A percentile compares a stretch with the other conserved stretches of the same genome.
These are phyloP conservation scores for Carpinus viminea DNA, from an alignment of 306 rosid genomes.

Conservation along the genomic window DNA sequence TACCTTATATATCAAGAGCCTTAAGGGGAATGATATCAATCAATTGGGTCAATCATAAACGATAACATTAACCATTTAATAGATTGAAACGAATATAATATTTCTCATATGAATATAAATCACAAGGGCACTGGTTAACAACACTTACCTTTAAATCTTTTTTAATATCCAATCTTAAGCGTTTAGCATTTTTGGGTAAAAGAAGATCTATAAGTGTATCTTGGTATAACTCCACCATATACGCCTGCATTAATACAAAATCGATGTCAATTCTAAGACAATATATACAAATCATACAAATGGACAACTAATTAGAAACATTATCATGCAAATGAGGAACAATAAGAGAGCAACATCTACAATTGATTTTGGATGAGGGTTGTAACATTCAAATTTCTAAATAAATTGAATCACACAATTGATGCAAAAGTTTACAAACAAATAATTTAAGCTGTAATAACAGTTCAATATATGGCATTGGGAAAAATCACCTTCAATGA, in stretches of 20 bases:
- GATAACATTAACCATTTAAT: not conserved
- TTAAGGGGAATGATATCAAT: not conserved
- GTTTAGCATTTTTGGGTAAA: slow-evolving; percentile 71
- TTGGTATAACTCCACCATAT: slow-evolving; percentile 91
- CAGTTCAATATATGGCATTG: not conserved
- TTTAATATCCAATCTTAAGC: slow-evolving; percentile 75
- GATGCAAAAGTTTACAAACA: not conserved
- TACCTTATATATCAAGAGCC: slow-evolving; percentile 12
- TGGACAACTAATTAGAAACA: slow-evolving; percentile 10
- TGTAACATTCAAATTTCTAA: not conserved
- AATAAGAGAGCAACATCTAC: not conserved
- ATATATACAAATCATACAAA: slow-evolving; percentile 6
- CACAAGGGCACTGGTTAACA: not conserved
- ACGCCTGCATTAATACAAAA: slow-evolving; percentile 58
- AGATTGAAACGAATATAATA: not conserved
- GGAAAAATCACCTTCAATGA: slow-evolving; percentile 66
- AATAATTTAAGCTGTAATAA: not conserved
- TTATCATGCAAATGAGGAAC: not conserved
- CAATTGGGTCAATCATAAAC: not conserved
- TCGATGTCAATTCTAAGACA: slow-evolving; percentile 6
- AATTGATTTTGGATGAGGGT: not conserved
- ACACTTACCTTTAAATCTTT: slow-evolving; percentile 83
- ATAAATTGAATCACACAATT: not conserved
- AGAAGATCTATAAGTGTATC: slow-evolving; percentile 92
- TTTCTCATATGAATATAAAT: not conserved